Evolutionary conservation across 2,329 filamentous ascomycete species (phyloP).

Genomic region (Acrocalymma vagum): DNA sequence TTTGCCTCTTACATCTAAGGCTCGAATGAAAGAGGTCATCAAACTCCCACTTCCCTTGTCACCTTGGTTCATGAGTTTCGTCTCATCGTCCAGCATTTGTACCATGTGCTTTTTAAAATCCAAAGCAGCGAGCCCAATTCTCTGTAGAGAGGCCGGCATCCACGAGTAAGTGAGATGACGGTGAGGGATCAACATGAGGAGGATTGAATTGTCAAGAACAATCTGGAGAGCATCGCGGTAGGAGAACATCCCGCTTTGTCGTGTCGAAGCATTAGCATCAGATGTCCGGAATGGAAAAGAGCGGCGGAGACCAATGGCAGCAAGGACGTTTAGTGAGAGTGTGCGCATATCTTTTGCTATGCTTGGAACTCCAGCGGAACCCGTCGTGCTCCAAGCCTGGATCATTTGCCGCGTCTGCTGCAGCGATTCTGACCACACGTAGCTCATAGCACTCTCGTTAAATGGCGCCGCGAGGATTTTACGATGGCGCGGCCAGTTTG

Average conservation of each 20-base stretch:
- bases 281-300: conserved; percentile 14
- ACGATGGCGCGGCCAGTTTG: conserved; percentile 54
- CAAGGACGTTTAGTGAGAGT: conserved; percentile 45
- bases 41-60: conserved; percentile 16
- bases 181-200: conserved; percentile 14
- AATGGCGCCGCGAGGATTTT: conserved; percentile 51
- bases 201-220: conserved; percentile 32
- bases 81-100: conserved; percentile 21
- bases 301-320: conserved; percentile 37
- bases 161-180: conserved; percentile 12
- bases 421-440: conserved; percentile 65
- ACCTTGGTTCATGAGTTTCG: conserved; percentile 1
- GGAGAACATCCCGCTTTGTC: not conserved
- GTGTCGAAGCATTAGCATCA: not conserved
- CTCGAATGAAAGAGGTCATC: conserved; percentile 19
- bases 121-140: conserved; percentile 20
- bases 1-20: not conserved
- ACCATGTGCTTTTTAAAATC: conserved; percentile 19
- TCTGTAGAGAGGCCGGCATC: conserved; percentile 22
- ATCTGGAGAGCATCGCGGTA: conserved; percentile 20
- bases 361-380: conserved; percentile 19
- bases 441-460: conserved; percentile 51
- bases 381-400: conserved; percentile 19
- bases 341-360: conserved; percentile 34
- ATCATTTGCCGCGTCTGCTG: conserved; percentile 58